A percentile compares a stretch with the other conserved stretches of the same genome.
Evolutionary conservation across 2,329 filamentous ascomycete species (phyloP).

Genomic region (Colletotrichum sp.): DNA sequence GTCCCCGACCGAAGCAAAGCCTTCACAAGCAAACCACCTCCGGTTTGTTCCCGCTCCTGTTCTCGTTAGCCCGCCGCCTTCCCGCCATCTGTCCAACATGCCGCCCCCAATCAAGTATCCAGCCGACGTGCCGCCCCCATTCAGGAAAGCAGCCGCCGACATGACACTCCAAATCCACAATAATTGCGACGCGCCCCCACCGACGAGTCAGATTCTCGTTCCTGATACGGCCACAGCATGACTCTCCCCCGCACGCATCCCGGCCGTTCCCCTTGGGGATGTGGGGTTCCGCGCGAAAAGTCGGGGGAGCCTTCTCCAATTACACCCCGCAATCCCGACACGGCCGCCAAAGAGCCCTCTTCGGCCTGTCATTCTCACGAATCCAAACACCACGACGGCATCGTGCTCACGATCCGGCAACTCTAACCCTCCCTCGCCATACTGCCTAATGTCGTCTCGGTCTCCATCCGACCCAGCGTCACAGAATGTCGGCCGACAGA

Average conservation of each 20-base stretch:
- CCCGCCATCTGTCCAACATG: neutral
- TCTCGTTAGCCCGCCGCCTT: neutral
- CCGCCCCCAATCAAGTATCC: neutral
- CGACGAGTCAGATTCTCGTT: conserved; percentile 3
- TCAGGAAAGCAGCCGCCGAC: neutral
- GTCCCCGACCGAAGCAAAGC: neutral
- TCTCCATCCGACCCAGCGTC: neutral
- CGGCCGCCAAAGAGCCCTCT: neutral
- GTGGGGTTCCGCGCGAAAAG: neutral
- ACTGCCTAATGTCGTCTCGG: neutral
- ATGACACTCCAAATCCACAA: neutral
- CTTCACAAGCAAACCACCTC: neutral
- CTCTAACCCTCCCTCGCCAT: neutral
- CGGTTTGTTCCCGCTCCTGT: neutral
- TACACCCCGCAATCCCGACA: neutral
- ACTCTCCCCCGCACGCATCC: neutral
- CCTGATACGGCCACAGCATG: neutral
- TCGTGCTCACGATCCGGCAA: neutral
- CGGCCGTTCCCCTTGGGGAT: neutral
- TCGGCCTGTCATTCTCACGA: conserved; percentile 1
- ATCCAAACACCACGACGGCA: neutral
- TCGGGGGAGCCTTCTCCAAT: neutral
- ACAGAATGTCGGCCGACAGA: neutral
- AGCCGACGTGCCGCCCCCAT: neutral
- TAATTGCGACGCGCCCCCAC: neutral